Evolutionary conservation across 2,329 filamentous ascomycete species (phyloP), one percentile per base, ranked within the genome.

Genomic region (Alternaria consortialis): DNA sequence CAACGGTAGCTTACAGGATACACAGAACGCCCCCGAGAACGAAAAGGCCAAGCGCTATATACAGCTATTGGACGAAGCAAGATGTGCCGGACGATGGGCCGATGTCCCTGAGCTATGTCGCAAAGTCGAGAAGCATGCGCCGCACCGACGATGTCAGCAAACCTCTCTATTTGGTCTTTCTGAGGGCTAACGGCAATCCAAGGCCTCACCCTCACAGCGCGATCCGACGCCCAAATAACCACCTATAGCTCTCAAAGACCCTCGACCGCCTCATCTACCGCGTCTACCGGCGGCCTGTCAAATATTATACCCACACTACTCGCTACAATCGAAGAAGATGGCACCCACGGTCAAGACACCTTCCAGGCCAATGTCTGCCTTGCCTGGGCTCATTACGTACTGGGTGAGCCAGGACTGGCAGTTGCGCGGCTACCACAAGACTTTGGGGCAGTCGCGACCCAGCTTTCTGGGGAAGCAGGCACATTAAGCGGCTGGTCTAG

Each of bases 51-150:
- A 86, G 70, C 88, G 90, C 77, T 98, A 98, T 80, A 86, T 97
- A 69, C 85, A 87, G 76, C 88, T 89, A 80, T 87, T 99, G 74
- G 92, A 98, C 78, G 86, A 90, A 70, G 93, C 93, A 67, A 91
- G 95, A 74, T 97, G 93, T 80, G 89, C 94, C 73, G 93, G 91
- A 53, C 90, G 89, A 78, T 99, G 95, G 95, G 85, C 88, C 68
- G 88, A 91, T 31, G 86, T 98, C 31, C 92, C 92, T 27, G 94
- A 98, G 81, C 86, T 97, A 65, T 90, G 95, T 72, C 89, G 94
- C 77, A 99, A 99, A 81, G 87, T 98, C 74, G 91, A 91, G 74
- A 98, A 99, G 80, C 94, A 99, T 85, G 92, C 93, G 71, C 90
- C 93, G 40, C 87, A 91, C 63, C 88, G 92, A 79, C 87, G 87